A percentile compares a stretch with the other conserved stretches of the same genome.
Evolutionary conservation across 768 basidiomycete species (phyloP).

Genomic region (Hortiboletus campestris): DNA sequence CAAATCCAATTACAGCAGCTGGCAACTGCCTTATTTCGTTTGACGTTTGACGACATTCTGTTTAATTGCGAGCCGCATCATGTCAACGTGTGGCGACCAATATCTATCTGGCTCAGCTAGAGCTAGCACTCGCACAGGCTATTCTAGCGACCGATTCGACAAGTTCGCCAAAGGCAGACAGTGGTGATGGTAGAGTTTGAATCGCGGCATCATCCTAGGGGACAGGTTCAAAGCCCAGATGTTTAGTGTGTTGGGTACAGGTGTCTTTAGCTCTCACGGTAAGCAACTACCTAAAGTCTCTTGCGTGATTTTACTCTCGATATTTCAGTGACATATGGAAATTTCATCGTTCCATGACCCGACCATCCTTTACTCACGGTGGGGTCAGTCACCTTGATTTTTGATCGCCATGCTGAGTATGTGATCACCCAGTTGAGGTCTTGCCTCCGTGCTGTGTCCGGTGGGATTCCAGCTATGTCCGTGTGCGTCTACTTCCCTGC

Average conservation of each 20-base stretch:
- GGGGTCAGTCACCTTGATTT: slow-evolving; percentile 59
- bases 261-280: slow-evolving; percentile 72
- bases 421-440: slow-evolving; percentile 45
- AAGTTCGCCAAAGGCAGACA: slow-evolving; percentile 56
- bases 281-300: slow-evolving; percentile 4
- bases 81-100: slow-evolving; percentile 38
- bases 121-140: slow-evolving; percentile 18
- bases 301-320: slow-evolving; percentile 11
- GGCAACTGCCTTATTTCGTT: slow-evolving; percentile 46
- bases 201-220: background rate
- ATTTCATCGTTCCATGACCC: slow-evolving; percentile 63
- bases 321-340: slow-evolving; percentile 48
- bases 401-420: slow-evolving; percentile 52
- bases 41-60: slow-evolving; percentile 45
- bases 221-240: slow-evolving; percentile 42
- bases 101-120: background rate
- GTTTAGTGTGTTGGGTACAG: slow-evolving; percentile 54
- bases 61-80: slow-evolving; percentile 53
- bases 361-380: slow-evolving; percentile 63
- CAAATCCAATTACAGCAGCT: slow-evolving; percentile 30
- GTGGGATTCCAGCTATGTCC: slow-evolving; percentile 55
- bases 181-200: background rate
- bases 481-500: background rate
- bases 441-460: slow-evolving; percentile 47
- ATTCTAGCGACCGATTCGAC: slow-evolving; percentile 54